Evolutionary conservation across 148 eudicot species (phyloP).

Genomic region (Vaccinium darrowii): DNA sequence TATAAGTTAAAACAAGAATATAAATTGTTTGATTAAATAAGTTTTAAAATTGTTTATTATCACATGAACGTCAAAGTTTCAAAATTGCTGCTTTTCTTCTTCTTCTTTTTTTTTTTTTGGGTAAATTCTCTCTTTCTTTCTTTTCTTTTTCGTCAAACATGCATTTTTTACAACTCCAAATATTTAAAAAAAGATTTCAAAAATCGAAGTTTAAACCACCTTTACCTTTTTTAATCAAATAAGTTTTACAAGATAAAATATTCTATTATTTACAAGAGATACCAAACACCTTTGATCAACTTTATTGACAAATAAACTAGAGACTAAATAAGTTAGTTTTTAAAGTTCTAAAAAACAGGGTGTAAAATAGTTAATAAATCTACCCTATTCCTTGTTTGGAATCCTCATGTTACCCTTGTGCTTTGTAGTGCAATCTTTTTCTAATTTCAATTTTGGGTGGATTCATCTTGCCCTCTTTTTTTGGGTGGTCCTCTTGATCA

Average conservation of each 20-base stretch:
- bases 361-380: neutral
- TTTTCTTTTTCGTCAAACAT: too few relatives aligned
- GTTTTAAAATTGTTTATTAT: neutral
- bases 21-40: too few relatives aligned
- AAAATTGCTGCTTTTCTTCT: neutral
- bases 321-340: neutral
- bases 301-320: neutral
- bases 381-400: neutral
- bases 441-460: too few relatives aligned
- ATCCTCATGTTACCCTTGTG: neutral
- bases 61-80: neutral
- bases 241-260: too few relatives aligned
- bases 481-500: conserved; percentile 16
- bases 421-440: neutral
- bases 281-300: neutral
- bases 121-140: neutral
- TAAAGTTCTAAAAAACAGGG: neutral
- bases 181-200: too few relatives aligned
- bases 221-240: too few relatives aligned
- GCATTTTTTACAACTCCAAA: too few relatives aligned
- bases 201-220: neutral
- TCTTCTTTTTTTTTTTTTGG: too few relatives aligned
- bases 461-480: neutral
- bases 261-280: neutral
- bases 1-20: neutral